These are phyloP conservation scores for Naganishia cerealis DNA, from an alignment of 1,284 basidiomycete genomes.

Conservation along the genomic window DNA sequence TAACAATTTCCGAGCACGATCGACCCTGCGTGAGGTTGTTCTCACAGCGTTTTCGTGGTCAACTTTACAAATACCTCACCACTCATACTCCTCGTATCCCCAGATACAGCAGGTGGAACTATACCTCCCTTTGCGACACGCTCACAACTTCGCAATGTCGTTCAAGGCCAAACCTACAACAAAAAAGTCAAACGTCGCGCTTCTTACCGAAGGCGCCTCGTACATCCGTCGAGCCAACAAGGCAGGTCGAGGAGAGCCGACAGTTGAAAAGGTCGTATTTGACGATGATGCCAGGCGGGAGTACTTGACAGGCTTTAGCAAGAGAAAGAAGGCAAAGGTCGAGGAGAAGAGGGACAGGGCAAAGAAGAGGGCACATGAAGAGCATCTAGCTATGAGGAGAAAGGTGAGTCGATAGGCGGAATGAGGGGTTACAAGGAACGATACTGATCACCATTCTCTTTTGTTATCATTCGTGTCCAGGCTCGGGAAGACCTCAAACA, in stretches of 20 bases:
- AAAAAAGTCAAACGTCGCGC: slow-evolving; percentile 49
- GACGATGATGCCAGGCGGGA: slow-evolving; percentile 50
- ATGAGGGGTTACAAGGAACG: background rate
- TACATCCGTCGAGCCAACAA: slow-evolving; percentile 53
- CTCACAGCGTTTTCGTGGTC: no score
- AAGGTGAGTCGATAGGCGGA: slow-evolving; percentile 40
- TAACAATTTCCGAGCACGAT: background rate
- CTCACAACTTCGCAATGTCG: slow-evolving; percentile 11
- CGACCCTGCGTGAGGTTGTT: no score
- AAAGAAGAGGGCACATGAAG: slow-evolving; percentile 51
- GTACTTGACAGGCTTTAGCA: slow-evolving; percentile 54
- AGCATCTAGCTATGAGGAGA: slow-evolving; percentile 49
- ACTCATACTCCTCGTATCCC: no score
- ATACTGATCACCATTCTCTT: background rate
- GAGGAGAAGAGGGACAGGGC: slow-evolving; percentile 50
- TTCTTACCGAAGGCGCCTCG: slow-evolving; percentile 52
- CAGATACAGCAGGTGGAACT: no score
- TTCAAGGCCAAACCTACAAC: slow-evolving; percentile 4
- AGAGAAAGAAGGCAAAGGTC: slow-evolving; percentile 54
- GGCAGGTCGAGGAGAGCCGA: slow-evolving; percentile 43
- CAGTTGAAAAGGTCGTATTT: slow-evolving; percentile 55
- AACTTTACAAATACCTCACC: no score
- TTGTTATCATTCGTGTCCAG: background rate
- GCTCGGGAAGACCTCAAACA: slow-evolving; percentile 36
- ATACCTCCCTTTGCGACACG: no score